Evolutionary conservation across 2,329 filamentous ascomycete species (phyloP), one percentile per base, ranked within the genome.

Genomic region (Penicillium palitans): DNA sequence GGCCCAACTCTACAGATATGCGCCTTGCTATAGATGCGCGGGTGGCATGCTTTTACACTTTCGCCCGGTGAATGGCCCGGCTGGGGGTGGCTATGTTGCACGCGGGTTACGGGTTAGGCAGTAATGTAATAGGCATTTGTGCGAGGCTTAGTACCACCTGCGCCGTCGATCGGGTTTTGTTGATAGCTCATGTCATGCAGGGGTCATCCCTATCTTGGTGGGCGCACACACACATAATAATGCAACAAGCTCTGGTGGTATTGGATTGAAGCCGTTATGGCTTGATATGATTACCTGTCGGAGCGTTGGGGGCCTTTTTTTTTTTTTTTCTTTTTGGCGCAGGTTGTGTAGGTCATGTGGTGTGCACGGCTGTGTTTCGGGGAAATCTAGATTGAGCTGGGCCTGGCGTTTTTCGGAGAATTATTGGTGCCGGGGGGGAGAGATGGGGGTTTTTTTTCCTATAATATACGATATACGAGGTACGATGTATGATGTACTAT

Each of bases 261-360:
- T 48, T 49, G 25, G 19, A 19, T 40, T 35, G 42, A 40, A 4
- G 42, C n/a, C 15, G 35, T 12, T 40, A 24, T 27, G 35, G 19
- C 37, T 19, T 29, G 17, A 19, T 41, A 13, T 41, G 27, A 52
- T 52, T 33, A 31, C 37, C 15, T 29, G 15, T 29, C 45, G 29
- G 19, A 24, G 45, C 3, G 13, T 25, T 37, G 8, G 5, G 35
- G 15, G 35, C 3, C 25, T 37, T 45, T 37, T 29, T 41, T 45
- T 29, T 41, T 45, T 46, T 47, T 25, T 41, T 45, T 19, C 19
- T 21, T 46, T 47, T 25, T 25, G 25, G 19, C n/a, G 39, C 46
- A 51, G 47, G 15, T 42, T 57, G n/a, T 52, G 54, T 25, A 29
- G 31, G 47, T 56, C 54, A 57, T 52, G 54, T 56, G 53, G 53